Percentiles rank a stretch among this genome's conserved stretches.
Conservation (phyloP, 768 basidiomycete genomes). For the Suillus spraguei region DNA sequence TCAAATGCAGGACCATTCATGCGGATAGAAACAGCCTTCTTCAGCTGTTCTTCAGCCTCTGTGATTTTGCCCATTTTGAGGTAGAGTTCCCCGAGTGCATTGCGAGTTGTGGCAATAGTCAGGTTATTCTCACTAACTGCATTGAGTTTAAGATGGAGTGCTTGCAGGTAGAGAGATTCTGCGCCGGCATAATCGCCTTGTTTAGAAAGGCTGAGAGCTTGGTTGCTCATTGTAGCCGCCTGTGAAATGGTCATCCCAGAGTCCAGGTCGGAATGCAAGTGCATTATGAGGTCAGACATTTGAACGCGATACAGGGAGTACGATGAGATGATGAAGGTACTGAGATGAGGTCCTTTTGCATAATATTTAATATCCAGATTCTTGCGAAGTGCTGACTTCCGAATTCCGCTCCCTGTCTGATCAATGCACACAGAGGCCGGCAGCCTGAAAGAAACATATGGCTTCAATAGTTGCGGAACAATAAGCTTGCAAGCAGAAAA, state of each 20-base stretch:
- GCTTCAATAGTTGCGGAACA: background rate
- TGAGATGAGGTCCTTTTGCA: background rate
- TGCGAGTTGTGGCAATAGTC: slow-evolving; percentile 34
- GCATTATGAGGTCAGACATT: background rate
- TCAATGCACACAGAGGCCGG: background rate
- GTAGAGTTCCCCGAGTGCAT: slow-evolving; percentile 40
- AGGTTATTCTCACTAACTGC: slow-evolving; percentile 24
- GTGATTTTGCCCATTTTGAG: slow-evolving; percentile 36
- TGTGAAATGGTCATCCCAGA: slow-evolving; percentile 6
- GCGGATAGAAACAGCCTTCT: slow-evolving; percentile 33
- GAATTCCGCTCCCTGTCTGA: background rate
- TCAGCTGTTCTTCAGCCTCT: slow-evolving; percentile 40
- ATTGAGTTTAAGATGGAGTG: slow-evolving; percentile 32
- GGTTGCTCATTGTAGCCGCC: slow-evolving; percentile 25
- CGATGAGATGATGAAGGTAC: background rate
- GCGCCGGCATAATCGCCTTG: slow-evolving; percentile 31
- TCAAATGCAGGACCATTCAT: slow-evolving; percentile 30
- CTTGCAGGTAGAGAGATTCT: slow-evolving; percentile 33
- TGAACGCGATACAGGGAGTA: background rate
- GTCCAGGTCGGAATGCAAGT: slow-evolving; percentile 13
- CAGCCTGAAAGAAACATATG: background rate
- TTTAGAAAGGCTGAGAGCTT: slow-evolving; percentile 20
- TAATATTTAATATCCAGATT: background rate
- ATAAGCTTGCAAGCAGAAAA: background rate
- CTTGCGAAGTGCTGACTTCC: background rate